Evolutionary conservation across 805 yeast species (phyloP).

Genomic region (Danielozyma ontarioensis): DNA sequence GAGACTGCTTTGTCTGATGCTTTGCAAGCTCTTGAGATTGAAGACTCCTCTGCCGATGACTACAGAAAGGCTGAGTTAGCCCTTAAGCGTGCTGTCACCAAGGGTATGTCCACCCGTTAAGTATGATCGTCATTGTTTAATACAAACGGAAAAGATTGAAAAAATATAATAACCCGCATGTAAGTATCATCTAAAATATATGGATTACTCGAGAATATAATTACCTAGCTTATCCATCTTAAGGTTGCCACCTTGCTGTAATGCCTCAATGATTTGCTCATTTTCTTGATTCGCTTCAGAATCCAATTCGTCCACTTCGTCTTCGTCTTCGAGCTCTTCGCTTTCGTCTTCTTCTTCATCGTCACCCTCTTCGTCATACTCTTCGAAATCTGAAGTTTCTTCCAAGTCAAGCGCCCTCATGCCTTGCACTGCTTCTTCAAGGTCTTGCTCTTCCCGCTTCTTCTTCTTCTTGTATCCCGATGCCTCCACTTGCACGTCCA

Average conservation of each 20-base stretch:
- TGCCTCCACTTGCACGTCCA: constrained; percentile 88
- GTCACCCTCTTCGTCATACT: constrained; percentile 28
- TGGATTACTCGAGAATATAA: constrained; percentile 54
- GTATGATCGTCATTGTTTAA: too few species aligned
- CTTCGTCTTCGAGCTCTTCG: constrained; percentile 33
- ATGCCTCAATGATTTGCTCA: constrained; percentile 63
- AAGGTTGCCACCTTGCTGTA: constrained; percentile 58
- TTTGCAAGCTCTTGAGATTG: constrained; percentile 93
- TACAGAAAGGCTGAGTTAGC: constrained; percentile 98
- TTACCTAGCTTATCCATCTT: constrained; percentile 83
- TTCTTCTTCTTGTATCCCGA: constrained; percentile 64
- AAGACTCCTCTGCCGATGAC: constrained; percentile 95
- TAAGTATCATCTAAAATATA: too few species aligned
- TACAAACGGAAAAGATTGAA: too few species aligned
- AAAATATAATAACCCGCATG: background rate
- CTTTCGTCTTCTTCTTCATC: constrained; percentile 31
- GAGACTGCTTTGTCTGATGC: constrained; percentile 98
- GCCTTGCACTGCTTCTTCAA: constrained; percentile 14
- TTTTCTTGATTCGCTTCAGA: too few species aligned
- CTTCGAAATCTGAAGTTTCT: constrained; percentile 38
- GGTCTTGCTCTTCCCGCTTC: constrained; percentile 20
- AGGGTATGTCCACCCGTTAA: constrained; percentile 98
- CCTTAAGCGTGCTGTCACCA: constrained; percentile 98
- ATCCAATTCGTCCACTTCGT: constrained; percentile 21
- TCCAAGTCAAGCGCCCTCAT: constrained; percentile 25